phyloP scores from a whole-genome alignment of 2,329 filamentous ascomycete genomes.

The Aspergillus tamarii region DNA sequence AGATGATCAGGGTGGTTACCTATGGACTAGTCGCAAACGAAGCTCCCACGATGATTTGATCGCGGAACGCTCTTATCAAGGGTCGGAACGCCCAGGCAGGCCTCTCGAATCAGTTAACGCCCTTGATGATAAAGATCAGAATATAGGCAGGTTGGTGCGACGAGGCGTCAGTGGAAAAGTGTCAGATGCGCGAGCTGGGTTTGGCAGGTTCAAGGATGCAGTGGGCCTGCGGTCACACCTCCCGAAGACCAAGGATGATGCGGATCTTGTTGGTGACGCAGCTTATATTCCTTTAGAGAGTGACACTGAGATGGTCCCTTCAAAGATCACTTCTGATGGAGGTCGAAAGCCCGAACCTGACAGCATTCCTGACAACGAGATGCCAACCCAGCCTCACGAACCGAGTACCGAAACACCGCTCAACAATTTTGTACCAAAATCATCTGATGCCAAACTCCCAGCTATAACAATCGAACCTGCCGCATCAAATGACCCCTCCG shows the following conservation, averaged over 20 bases:
- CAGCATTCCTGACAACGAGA: constrained; percentile 22
- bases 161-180: constrained; percentile 79
- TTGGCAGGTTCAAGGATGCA: constrained; percentile 83
- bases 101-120: constrained; percentile 29
- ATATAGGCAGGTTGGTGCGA: constrained; percentile 67
- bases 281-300: constrained; percentile 33
- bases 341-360: constrained; percentile 22
- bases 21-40: constrained; percentile 48
- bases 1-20: constrained; percentile 50
- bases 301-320: constrained; percentile 27
- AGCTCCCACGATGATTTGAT: constrained; percentile 44
- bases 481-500: constrained; percentile 21
- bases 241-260: constrained; percentile 41
- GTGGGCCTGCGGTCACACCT: constrained; percentile 62
- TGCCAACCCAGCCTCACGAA: constrained; percentile 20
- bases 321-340: constrained; percentile 21
- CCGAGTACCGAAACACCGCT: constrained; percentile 11
- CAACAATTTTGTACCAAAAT: constrained; percentile 17
- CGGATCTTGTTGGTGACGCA: constrained; percentile 34
- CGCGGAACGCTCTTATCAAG: constrained; percentile 32
- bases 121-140: constrained; percentile 46
- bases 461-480: constrained; percentile 39
- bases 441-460: constrained; percentile 28
- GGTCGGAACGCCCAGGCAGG: constrained; percentile 36
- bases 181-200: constrained; percentile 77